Conservation (phyloP, 164 flowering plant species). For the Stephania cephalantha region DNA sequence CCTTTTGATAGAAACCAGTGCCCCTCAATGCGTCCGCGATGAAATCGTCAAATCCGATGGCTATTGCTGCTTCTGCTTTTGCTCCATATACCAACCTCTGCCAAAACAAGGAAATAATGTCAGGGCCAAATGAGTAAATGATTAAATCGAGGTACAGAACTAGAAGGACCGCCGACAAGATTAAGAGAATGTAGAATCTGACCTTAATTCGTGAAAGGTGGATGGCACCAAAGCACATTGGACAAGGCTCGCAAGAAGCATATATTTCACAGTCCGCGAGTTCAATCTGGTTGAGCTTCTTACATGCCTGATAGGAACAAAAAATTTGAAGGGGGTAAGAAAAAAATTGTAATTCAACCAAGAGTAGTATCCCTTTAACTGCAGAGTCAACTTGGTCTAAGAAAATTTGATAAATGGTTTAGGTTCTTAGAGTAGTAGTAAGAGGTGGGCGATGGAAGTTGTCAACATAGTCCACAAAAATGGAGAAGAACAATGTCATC, state of each 20-base stretch:
- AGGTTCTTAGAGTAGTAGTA: too few relatives aligned
- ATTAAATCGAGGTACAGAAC: background rate
- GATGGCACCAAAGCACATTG: constrained; percentile 98
- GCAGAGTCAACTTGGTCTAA: background rate
- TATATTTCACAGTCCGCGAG: constrained; percentile 91
- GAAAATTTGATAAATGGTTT: too few relatives aligned
- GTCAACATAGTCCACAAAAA: too few relatives aligned
- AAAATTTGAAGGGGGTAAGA: background rate
- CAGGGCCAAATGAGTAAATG: background rate
- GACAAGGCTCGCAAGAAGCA: constrained; percentile 96
- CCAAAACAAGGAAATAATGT: background rate
- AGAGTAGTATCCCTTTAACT: background rate
- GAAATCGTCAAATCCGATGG: constrained; percentile 94
- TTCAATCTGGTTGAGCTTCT: constrained; percentile 72
- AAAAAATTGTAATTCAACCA: background rate
- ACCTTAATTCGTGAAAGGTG: constrained; percentile 95
- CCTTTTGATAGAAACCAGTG: constrained; percentile 82
- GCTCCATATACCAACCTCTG: constrained; percentile 98
- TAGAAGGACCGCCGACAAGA: background rate
- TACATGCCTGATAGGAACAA: constrained; percentile 63
- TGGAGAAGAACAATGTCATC: too few relatives aligned
- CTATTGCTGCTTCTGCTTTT: constrained; percentile 94
- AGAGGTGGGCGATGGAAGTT: too few relatives aligned
- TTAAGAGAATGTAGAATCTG: background rate
- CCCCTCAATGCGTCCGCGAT: constrained; percentile 96